Evolutionary conservation across 1,284 basidiomycete genomes (phyloP).

Genomic region (Coriolopsis trogii): DNA sequence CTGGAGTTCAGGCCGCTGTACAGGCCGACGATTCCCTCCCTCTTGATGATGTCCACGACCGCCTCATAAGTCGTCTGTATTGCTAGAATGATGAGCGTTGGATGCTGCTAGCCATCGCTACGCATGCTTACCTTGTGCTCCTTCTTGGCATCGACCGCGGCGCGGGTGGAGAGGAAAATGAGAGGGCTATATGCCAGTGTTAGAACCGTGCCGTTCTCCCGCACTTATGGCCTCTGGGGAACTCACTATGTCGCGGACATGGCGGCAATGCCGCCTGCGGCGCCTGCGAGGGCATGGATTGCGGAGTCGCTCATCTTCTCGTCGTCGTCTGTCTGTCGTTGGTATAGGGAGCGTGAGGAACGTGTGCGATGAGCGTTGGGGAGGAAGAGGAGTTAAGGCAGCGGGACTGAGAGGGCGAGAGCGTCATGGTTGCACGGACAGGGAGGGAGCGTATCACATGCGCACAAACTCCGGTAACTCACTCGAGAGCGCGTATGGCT

Average conservation of each 20-base stretch:
- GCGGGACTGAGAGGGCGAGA: neutral
- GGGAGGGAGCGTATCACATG: conserved; percentile 5
- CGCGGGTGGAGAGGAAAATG: conserved; percentile 90
- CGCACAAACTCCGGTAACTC: conserved; percentile 4
- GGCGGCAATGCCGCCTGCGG: conserved; percentile 88
- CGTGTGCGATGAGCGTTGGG: neutral
- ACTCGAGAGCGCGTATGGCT: no score
- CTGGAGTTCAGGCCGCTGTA: conserved; percentile 91
- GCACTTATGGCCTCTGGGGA: neutral
- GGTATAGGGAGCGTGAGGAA: neutral
- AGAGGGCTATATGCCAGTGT: conserved; percentile 65
- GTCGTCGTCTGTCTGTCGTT: neutral
- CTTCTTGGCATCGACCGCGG: conserved; percentile 88
- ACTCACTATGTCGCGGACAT: conserved; percentile 86
- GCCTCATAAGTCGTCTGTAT: conserved; percentile 60
- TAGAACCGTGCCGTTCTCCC: conserved; percentile 8
- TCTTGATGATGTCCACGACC: conserved; percentile 77
- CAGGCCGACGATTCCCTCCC: conserved; percentile 85
- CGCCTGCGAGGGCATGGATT: conserved; percentile 90
- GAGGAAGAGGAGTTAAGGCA: neutral
- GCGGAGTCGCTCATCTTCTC: conserved; percentile 69
- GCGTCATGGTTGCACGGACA: neutral
- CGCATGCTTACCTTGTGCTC: conserved; percentile 75
- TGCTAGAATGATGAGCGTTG: no score
- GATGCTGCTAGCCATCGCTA: no score